Percentiles rank a stretch among this genome's conserved stretches.
Evolutionary conservation across 2,329 filamentous ascomycete genomes (phyloP).

Genomic region (Fusarium tuaranense): DNA sequence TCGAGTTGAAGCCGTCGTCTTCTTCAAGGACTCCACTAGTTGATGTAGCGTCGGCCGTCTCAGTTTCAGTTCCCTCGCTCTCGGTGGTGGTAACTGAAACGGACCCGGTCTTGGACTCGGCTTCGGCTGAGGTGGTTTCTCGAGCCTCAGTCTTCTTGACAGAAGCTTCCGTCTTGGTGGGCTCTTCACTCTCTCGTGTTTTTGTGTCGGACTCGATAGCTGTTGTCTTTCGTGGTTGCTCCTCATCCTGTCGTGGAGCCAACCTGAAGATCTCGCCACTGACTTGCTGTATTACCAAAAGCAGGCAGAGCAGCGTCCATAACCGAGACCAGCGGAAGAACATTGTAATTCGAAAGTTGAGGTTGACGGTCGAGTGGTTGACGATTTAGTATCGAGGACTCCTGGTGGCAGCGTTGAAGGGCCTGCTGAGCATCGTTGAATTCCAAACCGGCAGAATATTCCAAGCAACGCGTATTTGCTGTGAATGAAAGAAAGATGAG

Average conservation of each 20-base stretch:
- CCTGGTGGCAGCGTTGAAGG: slow-evolving; percentile 26
- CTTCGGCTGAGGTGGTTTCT: background rate
- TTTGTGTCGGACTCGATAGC: slow-evolving; percentile 21
- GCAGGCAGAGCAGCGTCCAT: slow-evolving; percentile 55
- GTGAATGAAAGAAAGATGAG: background rate
- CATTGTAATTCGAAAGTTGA: slow-evolving; percentile 47
- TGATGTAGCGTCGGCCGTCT: slow-evolving; percentile 29
- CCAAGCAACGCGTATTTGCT: background rate
- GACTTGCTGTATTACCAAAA: slow-evolving; percentile 53
- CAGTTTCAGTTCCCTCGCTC: slow-evolving; percentile 17
- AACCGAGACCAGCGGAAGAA: slow-evolving; percentile 47
- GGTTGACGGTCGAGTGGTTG: slow-evolving; percentile 5
- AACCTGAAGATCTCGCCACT: slow-evolving; percentile 49
- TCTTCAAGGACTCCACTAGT: slow-evolving; percentile 32
- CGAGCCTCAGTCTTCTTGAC: slow-evolving; percentile 24
- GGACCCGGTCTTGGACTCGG: slow-evolving; percentile 18
- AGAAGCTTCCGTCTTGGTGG: slow-evolving; percentile 26
- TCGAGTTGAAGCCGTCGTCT: slow-evolving; percentile 44
- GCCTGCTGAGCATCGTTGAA: slow-evolving; percentile 34
- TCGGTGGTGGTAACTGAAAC: slow-evolving; percentile 27
- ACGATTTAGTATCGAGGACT: slow-evolving; percentile 27
- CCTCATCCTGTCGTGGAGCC: slow-evolving; percentile 50
- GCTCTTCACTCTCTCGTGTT: slow-evolving; percentile 17
- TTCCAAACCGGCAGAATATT: slow-evolving; percentile 6
- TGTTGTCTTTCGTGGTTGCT: slow-evolving; percentile 21